phyloP scores from a whole-genome alignment of 441 rosid genomes.

The Pelargonium citronellum region DNA sequence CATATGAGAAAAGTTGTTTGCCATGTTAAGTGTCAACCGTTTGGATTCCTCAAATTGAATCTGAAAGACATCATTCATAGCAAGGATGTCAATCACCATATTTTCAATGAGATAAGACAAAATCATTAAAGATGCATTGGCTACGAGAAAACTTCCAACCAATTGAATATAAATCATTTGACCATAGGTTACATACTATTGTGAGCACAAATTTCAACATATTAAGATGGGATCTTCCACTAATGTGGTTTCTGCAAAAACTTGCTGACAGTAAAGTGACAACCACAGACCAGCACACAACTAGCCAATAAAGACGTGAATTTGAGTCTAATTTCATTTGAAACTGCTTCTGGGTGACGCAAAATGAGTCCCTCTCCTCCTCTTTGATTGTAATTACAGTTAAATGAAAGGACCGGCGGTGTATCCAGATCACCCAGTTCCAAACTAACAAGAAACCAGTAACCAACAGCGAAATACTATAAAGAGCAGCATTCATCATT shows the following conservation, averaged over 20 bases:
- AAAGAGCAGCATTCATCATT: no score
- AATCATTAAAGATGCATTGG: not conserved
- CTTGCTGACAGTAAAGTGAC: no score
- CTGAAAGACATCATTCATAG: conserved; percentile 13
- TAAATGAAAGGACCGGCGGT: not conserved
- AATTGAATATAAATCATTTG: no score
- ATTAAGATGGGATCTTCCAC: no score
- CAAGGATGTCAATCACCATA: not conserved
- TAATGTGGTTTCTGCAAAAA: no score
- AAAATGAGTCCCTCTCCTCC: not conserved
- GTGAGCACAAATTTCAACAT: no score
- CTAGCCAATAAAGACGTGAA: not conserved
- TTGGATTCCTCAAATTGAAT: not conserved
- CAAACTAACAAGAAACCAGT: not conserved
- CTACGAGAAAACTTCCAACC: no score
- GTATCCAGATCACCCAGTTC: not conserved
- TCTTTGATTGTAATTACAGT: not conserved
- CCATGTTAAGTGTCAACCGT: not conserved
- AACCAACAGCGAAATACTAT: no score
- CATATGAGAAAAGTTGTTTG: not conserved
- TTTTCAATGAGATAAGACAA: not conserved
- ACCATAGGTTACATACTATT: no score
- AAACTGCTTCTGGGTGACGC: no score
- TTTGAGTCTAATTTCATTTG: not conserved
- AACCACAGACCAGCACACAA: not conserved